A percentile compares a stretch with the other conserved stretches of the same genome.
phyloP scores from a whole-genome alignment of 768 basidiomycete species.

The Pleurotus sapidus region DNA sequence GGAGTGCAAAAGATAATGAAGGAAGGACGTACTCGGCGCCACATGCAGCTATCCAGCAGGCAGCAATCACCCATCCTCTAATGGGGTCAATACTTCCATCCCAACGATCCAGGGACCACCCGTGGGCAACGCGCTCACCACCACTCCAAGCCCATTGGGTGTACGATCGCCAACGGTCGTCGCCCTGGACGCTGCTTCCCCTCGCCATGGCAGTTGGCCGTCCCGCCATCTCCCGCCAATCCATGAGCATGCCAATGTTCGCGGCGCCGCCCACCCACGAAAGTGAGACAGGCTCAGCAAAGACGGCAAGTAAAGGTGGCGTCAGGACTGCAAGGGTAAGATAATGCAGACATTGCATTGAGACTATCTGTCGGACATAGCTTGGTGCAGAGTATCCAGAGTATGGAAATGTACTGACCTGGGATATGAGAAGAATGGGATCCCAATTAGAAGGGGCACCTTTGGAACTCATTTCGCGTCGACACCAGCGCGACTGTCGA shows the following conservation, averaged over 20 bases:
- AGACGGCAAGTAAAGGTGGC: constrained; percentile 72
- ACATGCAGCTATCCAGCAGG: constrained; percentile 82
- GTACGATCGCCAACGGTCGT: constrained; percentile 63
- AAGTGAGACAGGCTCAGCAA: constrained; percentile 72
- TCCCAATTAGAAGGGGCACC: background rate
- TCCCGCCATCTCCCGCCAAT: constrained; percentile 96
- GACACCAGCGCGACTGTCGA: no score
- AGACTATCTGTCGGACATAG: constrained; percentile 65
- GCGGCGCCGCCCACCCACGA: constrained; percentile 75
- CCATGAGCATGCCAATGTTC: constrained; percentile 85
- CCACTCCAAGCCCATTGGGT: constrained; percentile 74
- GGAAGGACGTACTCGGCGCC: constrained; percentile 74
- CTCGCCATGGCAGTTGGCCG: constrained; percentile 54
- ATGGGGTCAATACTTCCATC: constrained; percentile 71
- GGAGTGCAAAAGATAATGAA: background rate
- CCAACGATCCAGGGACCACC: constrained; percentile 52
- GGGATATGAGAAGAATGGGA: background rate
- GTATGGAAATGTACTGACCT: background rate
- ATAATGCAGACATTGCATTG: constrained; percentile 93
- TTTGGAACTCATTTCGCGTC: background rate
- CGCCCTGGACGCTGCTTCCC: constrained; percentile 52
- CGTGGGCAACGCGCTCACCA: constrained; percentile 69
- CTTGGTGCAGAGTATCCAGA: no score
- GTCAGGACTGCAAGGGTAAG: constrained; percentile 79
- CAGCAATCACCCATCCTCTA: constrained; percentile 89